These are phyloP conservation scores for Penicillium verrucosum DNA, from an alignment of 2,329 filamentous ascomycete species.

Conservation along the genomic window DNA sequence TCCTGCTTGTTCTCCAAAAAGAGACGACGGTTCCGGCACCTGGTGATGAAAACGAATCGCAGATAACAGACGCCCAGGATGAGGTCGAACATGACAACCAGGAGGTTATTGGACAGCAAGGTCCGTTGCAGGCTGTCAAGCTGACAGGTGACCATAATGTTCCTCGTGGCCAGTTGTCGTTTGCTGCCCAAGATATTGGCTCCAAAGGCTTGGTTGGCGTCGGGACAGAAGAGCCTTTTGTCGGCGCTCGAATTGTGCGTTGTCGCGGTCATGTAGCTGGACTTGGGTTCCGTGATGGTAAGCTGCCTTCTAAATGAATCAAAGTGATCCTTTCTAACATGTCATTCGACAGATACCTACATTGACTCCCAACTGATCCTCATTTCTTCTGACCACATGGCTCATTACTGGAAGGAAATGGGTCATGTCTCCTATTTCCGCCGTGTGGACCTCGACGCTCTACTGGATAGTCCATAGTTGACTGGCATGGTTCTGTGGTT, in stretches of 20 bases:
- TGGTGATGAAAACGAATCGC: not conserved
- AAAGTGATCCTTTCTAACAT: constrained; percentile 1
- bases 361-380: constrained; percentile 74
- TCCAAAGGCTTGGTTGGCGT: constrained; percentile 60
- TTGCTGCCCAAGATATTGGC: constrained; percentile 75
- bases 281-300: constrained; percentile 68
- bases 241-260: constrained; percentile 69
- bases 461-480: constrained; percentile 29
- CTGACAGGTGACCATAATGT: constrained; percentile 89
- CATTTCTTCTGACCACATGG: constrained; percentile 70
- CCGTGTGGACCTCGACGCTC: constrained; percentile 42
- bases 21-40: constrained; percentile 35
- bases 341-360: constrained; percentile 46
- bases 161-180: constrained; percentile 79
- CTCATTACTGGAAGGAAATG: constrained; percentile 73
- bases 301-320: constrained; percentile 32
- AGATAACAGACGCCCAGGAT: not conserved
- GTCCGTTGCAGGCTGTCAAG: constrained; percentile 78
- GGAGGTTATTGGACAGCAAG: constrained; percentile 55
- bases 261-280: constrained; percentile 75
- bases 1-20: constrained; percentile 75
- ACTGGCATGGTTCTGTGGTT: not conserved
- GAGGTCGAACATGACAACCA: constrained; percentile 43
- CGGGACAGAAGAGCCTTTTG: constrained; percentile 65
- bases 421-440: constrained; percentile 46